phyloP scores from a whole-genome alignment of 441 rosid species.

The Pelargonium fulgidum region DNA sequence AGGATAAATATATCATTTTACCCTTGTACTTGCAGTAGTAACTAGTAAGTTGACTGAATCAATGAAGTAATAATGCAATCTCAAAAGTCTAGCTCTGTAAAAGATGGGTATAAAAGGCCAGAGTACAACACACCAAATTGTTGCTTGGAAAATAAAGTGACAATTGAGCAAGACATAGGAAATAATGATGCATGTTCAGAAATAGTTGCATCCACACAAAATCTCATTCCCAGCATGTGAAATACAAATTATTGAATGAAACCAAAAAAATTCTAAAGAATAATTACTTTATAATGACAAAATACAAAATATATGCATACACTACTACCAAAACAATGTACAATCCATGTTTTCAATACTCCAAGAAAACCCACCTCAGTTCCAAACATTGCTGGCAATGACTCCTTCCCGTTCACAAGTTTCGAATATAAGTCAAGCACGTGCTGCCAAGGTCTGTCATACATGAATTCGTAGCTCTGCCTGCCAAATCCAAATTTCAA shows the following conservation, averaged over 20 bases:
- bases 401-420: conserved; percentile 40
- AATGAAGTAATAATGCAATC: not conserved
- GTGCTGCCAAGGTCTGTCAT: conserved; percentile 67
- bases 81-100: not conserved
- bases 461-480: conserved; percentile 69
- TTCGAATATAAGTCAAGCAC: conserved; percentile 59
- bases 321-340: not conserved
- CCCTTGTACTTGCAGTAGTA: not conserved
- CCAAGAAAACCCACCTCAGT: not conserved
- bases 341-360: not conserved
- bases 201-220: not conserved
- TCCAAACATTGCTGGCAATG: conserved; percentile 39
- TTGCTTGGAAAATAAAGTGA: not conserved
- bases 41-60: not conserved
- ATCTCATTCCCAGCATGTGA: not conserved
- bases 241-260: not conserved
- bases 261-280: not conserved
- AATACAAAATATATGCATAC: not conserved
- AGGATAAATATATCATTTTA: not conserved
- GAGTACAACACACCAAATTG: not conserved
- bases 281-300: not conserved
- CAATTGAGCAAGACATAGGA: not conserved
- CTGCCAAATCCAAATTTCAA: conserved; percentile 23
- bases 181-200: not conserved
- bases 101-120: not conserved